Base-by-base conservation (phyloP, 2,329 filamentous ascomycete species). In the Tolypocladium guangdongense region DNA sequence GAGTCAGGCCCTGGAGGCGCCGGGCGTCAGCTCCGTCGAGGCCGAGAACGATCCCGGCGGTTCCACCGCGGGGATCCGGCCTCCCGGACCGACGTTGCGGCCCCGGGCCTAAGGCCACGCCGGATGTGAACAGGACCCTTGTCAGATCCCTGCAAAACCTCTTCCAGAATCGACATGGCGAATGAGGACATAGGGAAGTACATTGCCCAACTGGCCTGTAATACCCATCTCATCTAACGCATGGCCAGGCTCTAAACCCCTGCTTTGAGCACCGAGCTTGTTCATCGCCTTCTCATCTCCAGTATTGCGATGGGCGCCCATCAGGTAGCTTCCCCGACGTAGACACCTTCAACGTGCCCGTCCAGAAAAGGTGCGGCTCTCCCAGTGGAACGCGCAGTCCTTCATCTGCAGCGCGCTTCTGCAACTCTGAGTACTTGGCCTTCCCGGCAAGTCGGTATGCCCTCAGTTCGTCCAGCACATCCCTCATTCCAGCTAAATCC, bases 401-500 rank as follows among this genome's bases (percentile, higher is more conserved):
- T 47, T 27, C 24, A 41, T 46, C 49, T 38, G 38, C 55, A n/a
- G 56, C 53, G 50, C 54, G 33, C 39, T 45, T 53, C 54, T 60
- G 53, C 16, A 60, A 52, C 16, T 59, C 53, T 22, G 52, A 47
- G 41, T 67, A 66, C 36, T 57, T 64, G n/a, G 58, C 62, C 49
- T 64, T 67, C 1, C 69, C 69, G 20, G 58, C 48, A 4, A 58
- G 53, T 2, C 76, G 70, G 51, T 70, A 75, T 37, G 50, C 59
- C 56, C 71, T 75, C 45, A 78, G 59, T 6, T 66, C 72, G 8
- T 56, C 62, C 2, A 76, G 55, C 2, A 78, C 74, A 55, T 77
- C 73, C 38, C 56, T 59, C 74, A 77, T 76, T n/a, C 55, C 60
- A 35, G 58, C 52, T 18, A 76, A 55, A 7, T 70, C 64, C 8